phyloP scores from a whole-genome alignment of 2,329 filamentous ascomycete genomes.

The Myriangium duriaei region DNA sequence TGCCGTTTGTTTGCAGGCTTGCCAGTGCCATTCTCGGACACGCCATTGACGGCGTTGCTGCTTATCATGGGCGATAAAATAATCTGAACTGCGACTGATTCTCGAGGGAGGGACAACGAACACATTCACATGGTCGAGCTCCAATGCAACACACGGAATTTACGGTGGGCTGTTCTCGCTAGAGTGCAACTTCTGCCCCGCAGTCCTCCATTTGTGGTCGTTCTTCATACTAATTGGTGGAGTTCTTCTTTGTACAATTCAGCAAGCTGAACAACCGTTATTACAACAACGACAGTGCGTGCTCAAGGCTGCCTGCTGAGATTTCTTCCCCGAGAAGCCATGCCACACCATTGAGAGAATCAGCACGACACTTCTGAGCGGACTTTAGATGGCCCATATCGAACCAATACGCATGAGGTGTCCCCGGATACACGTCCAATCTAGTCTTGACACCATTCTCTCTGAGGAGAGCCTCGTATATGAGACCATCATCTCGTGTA shows the following conservation, averaged over 20 bases:
- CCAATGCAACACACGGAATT: too few relatives aligned
- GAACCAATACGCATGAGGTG: conserved; percentile 30
- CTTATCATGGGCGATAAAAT: background rate
- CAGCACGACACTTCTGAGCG: conserved; percentile 17
- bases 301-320: too few relatives aligned
- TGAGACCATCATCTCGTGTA: conserved; percentile 39
- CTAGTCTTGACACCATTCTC: conserved; percentile 34
- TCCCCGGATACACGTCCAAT: conserved; percentile 31
- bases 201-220: too few relatives aligned
- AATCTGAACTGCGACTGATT: too few relatives aligned
- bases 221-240: too few relatives aligned
- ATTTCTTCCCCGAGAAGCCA: conserved; percentile 23
- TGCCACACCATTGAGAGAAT: conserved; percentile 22
- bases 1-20: conserved; percentile 5
- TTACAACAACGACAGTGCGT: too few relatives aligned
- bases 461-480: conserved; percentile 38
- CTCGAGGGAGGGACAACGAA: too few relatives aligned
- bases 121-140: too few relatives aligned
- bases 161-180: too few relatives aligned
- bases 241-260: too few relatives aligned
- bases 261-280: too few relatives aligned
- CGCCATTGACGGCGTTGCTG: background rate
- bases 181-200: too few relatives aligned
- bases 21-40: conserved; percentile 5
- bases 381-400: conserved; percentile 22